A percentile compares a stretch with the other conserved stretches of the same genome.
phyloP scores from a whole-genome alignment of 257 asterid species.

The Jacaranda mimosifolia region DNA sequence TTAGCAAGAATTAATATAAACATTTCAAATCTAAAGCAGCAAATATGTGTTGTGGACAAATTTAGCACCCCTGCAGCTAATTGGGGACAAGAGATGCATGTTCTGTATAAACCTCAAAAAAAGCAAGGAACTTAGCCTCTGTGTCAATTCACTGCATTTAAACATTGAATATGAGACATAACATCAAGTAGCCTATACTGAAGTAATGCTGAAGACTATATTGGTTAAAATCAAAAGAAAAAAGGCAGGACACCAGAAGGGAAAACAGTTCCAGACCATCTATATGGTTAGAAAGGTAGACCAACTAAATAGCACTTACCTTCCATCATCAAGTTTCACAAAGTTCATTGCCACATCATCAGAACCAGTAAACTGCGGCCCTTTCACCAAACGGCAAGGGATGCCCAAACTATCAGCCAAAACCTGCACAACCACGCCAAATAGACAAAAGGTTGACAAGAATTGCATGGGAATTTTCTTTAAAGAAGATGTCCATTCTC shows the following conservation, averaged over 20 bases:
- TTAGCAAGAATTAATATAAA: slow-evolving; percentile 20
- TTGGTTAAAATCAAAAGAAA: slow-evolving; percentile 15
- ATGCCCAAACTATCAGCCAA: slow-evolving; percentile 88
- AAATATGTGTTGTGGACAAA: slow-evolving; percentile 16
- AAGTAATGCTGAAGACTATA: neutral
- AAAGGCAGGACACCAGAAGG: neutral
- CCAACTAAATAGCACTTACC: slow-evolving; percentile 52
- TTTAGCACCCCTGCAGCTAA: slow-evolving; percentile 10
- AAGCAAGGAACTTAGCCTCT: neutral
- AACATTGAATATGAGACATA: slow-evolving; percentile 7
- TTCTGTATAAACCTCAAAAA: slow-evolving; percentile 28
- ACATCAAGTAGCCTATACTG: slow-evolving; percentile 30
- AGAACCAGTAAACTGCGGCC: slow-evolving; percentile 88
- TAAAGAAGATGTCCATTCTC: slow-evolving; percentile 4
- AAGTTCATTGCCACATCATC: slow-evolving; percentile 92
- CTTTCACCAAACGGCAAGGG: slow-evolving; percentile 91
- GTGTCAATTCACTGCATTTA: slow-evolving; percentile 19
- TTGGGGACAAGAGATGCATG: slow-evolving; percentile 37
- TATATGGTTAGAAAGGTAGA: slow-evolving; percentile 11
- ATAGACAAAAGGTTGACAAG: slow-evolving; percentile 30
- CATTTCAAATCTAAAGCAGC: neutral
- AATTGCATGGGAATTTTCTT: neutral
- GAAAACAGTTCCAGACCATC: slow-evolving; percentile 15
- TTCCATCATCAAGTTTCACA: slow-evolving; percentile 76
- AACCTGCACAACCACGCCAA: slow-evolving; percentile 66